Evolutionary conservation across 2,329 filamentous ascomycete species (phyloP), one percentile per base, ranked within the genome.

Genomic region (Ceratocystis ficicola): DNA sequence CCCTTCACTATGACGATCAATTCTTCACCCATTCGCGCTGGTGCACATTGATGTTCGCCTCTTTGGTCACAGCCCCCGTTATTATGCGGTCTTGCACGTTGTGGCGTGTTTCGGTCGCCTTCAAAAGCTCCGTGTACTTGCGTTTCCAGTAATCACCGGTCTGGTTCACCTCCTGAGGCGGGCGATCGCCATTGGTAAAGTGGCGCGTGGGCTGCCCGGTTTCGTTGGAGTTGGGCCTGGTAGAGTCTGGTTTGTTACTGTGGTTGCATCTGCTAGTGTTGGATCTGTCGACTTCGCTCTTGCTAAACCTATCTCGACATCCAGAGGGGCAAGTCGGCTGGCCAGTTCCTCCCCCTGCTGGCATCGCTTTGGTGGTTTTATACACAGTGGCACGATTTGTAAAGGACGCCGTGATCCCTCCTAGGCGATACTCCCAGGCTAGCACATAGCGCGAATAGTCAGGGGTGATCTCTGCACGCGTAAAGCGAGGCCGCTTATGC

Each of bases 401-500:
- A 52, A 67, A 67, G 5, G 65, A 55, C 17, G 62, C 62, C 0
- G 65, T 67, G 22, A 64, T 52, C 5, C 22, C 41, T 44, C 65
- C 65, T 5, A 67, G 65, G 32, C 65, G 65, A 44, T 67, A 67
- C 46, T 67, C 65, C 65, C 65, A 67, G 15, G 44, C 65, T 3
- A 67, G 65, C 36, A 64, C 50, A 52, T 67, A 67, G n/a, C 65
- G 65, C 6, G 65, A 60, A 10, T 60, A 67, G 5, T 25, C 52
- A 2, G 62, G 41, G 0, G 65, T 67, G 30, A 67, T 44, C 15
- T 67, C 65, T 5, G 44, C 32, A 17, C 65, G 65, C 62, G 64
- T 62, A 52, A 67, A 67, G 32, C 65, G 65, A 12, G 65, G 65
- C 10, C 52, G 62, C 44, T 64, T 67, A 12, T 75, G 75, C 73